Percentiles rank a stretch among this genome's conserved stretches.
Evolutionary conservation across 306 rosid genomes (phyloP).

Genomic region (Castanopsis chinensis): DNA sequence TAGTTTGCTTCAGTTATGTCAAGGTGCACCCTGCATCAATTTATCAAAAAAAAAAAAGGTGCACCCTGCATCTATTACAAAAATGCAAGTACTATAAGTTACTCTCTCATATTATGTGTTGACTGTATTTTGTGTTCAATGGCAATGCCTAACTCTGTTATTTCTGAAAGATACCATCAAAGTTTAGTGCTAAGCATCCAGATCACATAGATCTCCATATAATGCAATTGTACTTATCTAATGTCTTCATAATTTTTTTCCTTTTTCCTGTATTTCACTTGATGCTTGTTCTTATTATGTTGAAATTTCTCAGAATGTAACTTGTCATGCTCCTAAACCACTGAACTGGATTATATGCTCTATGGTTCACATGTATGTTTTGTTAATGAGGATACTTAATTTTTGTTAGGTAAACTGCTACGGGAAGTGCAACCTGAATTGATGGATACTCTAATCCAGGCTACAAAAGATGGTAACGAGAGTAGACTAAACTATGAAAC

Average conservation of each 20-base stretch:
- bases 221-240: background rate
- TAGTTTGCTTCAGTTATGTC: no score
- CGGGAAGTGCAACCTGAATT: slow-evolving; percentile 71
- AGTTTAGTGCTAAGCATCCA: background rate
- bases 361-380: slow-evolving; percentile 24
- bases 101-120: background rate
- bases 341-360: background rate
- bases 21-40: no score
- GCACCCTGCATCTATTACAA: no score
- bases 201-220: background rate
- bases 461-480: slow-evolving; percentile 67
- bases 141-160: background rate
- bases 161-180: background rate
- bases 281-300: background rate
- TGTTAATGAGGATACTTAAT: slow-evolving; percentile 7
- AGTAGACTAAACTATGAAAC: slow-evolving; percentile 10
- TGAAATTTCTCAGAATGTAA: background rate
- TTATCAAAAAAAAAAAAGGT: no score
- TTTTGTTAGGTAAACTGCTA: slow-evolving; percentile 63
- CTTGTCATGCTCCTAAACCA: background rate
- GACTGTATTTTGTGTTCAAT: background rate
- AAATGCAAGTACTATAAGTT: background rate
- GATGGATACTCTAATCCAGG: slow-evolving; percentile 70
- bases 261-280: slow-evolving; percentile 2
- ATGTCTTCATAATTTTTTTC: background rate